Evolutionary conservation across 805 yeast genomes (phyloP).

Genomic region (Saccharomyces cerevisiae): DNA sequence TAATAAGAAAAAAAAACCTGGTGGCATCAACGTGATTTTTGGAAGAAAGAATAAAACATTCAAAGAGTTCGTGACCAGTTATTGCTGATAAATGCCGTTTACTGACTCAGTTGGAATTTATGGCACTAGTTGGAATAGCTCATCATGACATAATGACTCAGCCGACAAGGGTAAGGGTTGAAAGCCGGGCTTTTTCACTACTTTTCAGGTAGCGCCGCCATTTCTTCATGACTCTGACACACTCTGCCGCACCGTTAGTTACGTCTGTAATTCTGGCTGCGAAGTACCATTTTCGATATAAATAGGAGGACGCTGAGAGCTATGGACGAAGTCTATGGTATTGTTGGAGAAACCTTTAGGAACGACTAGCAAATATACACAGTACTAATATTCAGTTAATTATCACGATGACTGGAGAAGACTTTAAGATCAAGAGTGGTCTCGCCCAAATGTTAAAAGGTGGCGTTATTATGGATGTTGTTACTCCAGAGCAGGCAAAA

Average conservation of each 20-base stretch:
- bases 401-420: constrained; percentile 10
- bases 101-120: background rate
- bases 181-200: background rate
- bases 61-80: background rate
- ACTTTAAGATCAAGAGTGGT: constrained; percentile 54
- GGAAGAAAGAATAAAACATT: background rate
- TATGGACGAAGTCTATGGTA: background rate
- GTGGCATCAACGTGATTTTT: background rate
- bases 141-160: background rate
- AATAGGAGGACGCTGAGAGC: background rate
- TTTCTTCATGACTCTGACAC: background rate
- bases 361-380: background rate
- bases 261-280: background rate
- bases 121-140: background rate
- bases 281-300: background rate
- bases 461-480: constrained; percentile 65
- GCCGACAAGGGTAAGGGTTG: background rate
- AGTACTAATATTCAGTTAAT: background rate
- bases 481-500: constrained; percentile 66
- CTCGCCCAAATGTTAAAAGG: constrained; percentile 80
- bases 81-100: background rate
- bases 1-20: background rate
- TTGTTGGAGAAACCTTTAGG: background rate
- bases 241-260: background rate
- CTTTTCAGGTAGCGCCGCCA: background rate